These are phyloP conservation scores for Pelargonium nanum DNA, from an alignment of 345 rosid genomes.

Conservation along the genomic window DNA sequence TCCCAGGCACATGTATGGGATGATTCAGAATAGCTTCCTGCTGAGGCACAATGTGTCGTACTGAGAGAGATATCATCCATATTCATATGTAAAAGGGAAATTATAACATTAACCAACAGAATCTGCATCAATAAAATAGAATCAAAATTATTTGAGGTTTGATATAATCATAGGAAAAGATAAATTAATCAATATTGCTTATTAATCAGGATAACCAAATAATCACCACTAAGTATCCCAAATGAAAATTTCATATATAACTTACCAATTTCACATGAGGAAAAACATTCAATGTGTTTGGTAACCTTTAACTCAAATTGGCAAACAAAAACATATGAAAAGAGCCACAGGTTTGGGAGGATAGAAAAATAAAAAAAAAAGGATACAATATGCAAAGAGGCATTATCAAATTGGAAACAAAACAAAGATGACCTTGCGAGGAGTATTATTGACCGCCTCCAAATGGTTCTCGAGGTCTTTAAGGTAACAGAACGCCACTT, in stretches of 20 bases:
- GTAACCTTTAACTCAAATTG: background rate
- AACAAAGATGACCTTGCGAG: conserved; percentile 59
- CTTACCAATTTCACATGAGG: background rate
- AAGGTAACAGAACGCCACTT: conserved; percentile 51
- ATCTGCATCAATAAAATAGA: conserved; percentile 46
- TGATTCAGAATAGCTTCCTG: conserved; percentile 37
- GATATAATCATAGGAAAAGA: conserved; percentile 3
- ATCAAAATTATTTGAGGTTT: conserved; percentile 16
- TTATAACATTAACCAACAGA: conserved; percentile 74
- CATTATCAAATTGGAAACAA: background rate
- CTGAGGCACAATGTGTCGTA: conserved; percentile 42
- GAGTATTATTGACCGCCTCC: conserved; percentile 63
- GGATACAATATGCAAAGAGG: background rate
- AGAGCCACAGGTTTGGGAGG: too few species aligned
- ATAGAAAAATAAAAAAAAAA: too few species aligned
- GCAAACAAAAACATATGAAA: too few species aligned
- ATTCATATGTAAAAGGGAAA: conserved; percentile 84
- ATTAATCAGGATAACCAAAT: background rate
- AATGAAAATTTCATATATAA: too few species aligned
- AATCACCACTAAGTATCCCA: background rate
- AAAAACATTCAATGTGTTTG: background rate
- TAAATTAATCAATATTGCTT: background rate
- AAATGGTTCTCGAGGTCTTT: conserved; percentile 64
- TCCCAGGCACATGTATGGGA: conserved; percentile 32
- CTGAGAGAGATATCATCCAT: conserved; percentile 70